These are phyloP conservation scores for Suillus subluteus DNA, from an alignment of 768 basidiomycete genomes.

Conservation along the genomic window DNA sequence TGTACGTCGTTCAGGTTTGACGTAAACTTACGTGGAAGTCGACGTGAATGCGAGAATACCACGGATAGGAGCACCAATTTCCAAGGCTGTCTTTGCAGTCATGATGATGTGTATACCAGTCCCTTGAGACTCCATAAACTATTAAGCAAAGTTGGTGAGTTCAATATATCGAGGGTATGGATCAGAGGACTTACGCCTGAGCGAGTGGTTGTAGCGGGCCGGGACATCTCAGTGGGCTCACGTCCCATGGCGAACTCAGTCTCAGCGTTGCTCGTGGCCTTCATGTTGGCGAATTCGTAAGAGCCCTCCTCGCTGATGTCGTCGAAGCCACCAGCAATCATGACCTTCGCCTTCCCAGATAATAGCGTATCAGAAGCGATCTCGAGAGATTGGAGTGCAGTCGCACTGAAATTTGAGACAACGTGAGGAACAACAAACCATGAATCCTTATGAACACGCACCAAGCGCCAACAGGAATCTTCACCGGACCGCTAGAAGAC, in stretches of 20 bases:
- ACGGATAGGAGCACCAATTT: conserved; percentile 92
- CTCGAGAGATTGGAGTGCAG: conserved; percentile 95
- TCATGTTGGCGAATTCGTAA: conserved; percentile 99
- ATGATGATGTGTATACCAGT: conserved; percentile 97
- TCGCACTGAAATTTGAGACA: conserved; percentile 60
- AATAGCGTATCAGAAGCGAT: conserved; percentile 97
- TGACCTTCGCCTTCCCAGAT: conserved; percentile 97
- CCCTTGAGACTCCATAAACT: conserved; percentile 98
- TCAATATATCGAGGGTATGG: conserved; percentile 10
- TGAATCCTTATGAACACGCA: conserved; percentile 39
- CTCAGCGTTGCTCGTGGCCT: conserved; percentile 96
- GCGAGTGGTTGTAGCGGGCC: conserved; percentile 94
- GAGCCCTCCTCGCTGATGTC: conserved; percentile 98
- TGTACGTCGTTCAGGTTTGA: background rate
- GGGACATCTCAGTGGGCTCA: conserved; percentile 98
- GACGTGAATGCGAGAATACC: conserved; percentile 95
- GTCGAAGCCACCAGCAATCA: conserved; percentile 99
- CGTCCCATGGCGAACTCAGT: conserved; percentile 99
- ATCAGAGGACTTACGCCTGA: conserved; percentile 67
- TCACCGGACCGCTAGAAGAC: conserved; percentile 97
- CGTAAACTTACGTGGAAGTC: conserved; percentile 79
- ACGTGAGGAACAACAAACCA: conserved; percentile 11
- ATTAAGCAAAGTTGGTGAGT: conserved; percentile 15
- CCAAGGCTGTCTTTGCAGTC: conserved; percentile 94
- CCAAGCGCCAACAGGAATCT: conserved; percentile 99